phyloP scores from a whole-genome alignment of 163 green algal genomes.

The Scenedesmus sp. region DNA sequence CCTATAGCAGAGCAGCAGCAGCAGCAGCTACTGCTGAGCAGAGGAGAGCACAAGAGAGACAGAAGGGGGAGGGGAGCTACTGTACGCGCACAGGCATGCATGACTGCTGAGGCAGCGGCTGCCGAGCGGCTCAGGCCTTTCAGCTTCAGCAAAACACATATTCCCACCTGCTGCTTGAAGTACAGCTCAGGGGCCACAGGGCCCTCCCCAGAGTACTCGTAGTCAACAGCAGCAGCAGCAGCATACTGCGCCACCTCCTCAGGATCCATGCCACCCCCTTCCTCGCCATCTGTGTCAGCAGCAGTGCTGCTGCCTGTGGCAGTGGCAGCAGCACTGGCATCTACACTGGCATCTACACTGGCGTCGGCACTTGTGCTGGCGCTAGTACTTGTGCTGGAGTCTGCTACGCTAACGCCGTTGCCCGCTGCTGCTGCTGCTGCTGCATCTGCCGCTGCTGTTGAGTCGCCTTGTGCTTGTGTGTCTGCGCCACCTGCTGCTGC shows the following conservation, averaged over 20 bases:
- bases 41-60: too few species aligned
- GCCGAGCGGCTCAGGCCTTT: too few species aligned
- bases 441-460: slow-evolving; percentile 10
- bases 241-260: slow-evolving; percentile 27
- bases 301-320: slow-evolving; percentile 12
- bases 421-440: slow-evolving; percentile 22
- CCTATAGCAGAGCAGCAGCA: too few species aligned
- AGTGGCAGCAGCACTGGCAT: background rate
- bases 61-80: too few species aligned
- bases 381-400: background rate
- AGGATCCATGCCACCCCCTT: background rate
- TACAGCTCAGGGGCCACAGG: slow-evolving; percentile 22
- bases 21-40: too few species aligned
- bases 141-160: background rate
- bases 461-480: background rate
- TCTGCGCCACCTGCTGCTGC: slow-evolving; percentile 29
- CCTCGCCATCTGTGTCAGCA: background rate
- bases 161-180: slow-evolving; percentile 14
- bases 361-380: background rate
- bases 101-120: too few species aligned
- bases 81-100: too few species aligned
- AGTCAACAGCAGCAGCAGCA: slow-evolving; percentile 3
- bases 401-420: background rate
- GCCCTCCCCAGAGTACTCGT: slow-evolving; percentile 18
- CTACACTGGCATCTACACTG: background rate